A percentile compares a stretch with the other conserved stretches of the same genome.
Evolutionary conservation across 345 rosid genomes (phyloP).

Genomic region (Sisymbrium altissimum): DNA sequence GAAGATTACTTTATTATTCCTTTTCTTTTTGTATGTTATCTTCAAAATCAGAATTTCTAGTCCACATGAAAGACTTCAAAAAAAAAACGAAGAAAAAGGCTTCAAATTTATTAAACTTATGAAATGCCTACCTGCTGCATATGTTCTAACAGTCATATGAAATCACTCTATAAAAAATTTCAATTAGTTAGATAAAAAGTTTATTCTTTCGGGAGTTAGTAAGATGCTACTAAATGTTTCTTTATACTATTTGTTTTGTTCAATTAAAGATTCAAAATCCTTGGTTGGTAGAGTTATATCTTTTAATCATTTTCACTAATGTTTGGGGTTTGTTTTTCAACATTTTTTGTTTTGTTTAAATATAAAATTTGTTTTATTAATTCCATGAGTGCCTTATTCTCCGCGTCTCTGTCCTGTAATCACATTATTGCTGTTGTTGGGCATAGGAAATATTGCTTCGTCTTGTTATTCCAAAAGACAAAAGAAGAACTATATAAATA

Average conservation of each 20-base stretch:
- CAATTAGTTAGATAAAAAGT: not conserved
- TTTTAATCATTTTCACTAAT: not conserved
- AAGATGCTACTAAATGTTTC: not conserved
- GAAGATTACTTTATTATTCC: slow-evolving; percentile 10
- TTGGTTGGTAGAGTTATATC: slow-evolving; percentile 7
- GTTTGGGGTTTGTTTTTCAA: not conserved
- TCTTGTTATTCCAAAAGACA: slow-evolving; percentile 23
- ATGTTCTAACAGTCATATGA: slow-evolving; percentile 22
- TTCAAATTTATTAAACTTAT: slow-evolving; percentile 33
- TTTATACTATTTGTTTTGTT: not conserved
- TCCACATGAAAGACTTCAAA: not conserved
- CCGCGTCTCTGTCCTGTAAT: slow-evolving; percentile 58
- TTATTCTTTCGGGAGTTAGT: not conserved
- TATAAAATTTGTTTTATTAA: not conserved
- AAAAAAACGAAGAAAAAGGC: slow-evolving; percentile 12
- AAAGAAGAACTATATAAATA: not conserved
- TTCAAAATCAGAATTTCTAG: slow-evolving; percentile 34
- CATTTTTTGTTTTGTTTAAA: not conserved
- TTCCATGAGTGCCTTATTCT: slow-evolving; percentile 48
- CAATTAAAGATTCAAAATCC: not conserved
- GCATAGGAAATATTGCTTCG: not conserved
- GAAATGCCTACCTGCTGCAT: not conserved
- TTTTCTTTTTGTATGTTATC: slow-evolving; percentile 11
- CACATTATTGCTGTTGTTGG: slow-evolving; percentile 29
- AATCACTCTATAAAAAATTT: not conserved